phyloP scores from a whole-genome alignment of 2,329 filamentous ascomycete genomes.

The Aspergillus sp. region DNA sequence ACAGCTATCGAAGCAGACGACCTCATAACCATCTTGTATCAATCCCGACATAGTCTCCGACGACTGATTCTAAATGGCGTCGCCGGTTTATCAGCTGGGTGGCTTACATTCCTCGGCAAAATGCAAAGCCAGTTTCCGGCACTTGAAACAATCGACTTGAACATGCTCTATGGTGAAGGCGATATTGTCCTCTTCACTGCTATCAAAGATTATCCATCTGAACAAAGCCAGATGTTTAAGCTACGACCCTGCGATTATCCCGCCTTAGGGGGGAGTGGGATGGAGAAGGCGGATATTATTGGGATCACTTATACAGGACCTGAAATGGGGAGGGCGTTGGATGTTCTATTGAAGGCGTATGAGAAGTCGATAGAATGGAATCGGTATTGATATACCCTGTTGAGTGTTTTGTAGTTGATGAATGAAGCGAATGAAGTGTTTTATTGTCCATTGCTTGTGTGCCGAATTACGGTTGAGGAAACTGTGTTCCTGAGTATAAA shows the following conservation, averaged over 20 bases:
- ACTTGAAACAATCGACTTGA: constrained; percentile 2
- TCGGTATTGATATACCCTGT: background rate
- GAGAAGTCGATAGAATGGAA: background rate
- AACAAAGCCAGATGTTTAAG: background rate
- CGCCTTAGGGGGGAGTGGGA: background rate
- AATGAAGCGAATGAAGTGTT: too few relatives aligned
- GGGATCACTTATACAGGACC: background rate
- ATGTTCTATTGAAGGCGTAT: background rate
- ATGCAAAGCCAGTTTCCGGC: constrained; percentile 2
- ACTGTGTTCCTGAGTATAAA: too few relatives aligned
- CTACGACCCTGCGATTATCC: background rate
- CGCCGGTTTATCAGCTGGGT: background rate
- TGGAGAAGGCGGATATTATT: background rate
- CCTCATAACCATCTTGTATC: constrained; percentile 1
- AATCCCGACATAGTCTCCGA: constrained; percentile 2
- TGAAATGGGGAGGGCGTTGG: background rate
- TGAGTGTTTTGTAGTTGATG: background rate
- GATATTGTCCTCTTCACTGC: background rate
- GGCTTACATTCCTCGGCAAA: background rate
- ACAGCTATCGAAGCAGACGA: constrained; percentile 2
- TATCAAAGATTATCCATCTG: background rate
- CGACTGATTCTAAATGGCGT: constrained; percentile 1
- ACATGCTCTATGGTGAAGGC: background rate
- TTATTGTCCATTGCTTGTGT: too few relatives aligned
- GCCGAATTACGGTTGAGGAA: too few relatives aligned